phyloP scores from a whole-genome alignment of 148 eudicot genomes.

The Diospyros kaki region DNA sequence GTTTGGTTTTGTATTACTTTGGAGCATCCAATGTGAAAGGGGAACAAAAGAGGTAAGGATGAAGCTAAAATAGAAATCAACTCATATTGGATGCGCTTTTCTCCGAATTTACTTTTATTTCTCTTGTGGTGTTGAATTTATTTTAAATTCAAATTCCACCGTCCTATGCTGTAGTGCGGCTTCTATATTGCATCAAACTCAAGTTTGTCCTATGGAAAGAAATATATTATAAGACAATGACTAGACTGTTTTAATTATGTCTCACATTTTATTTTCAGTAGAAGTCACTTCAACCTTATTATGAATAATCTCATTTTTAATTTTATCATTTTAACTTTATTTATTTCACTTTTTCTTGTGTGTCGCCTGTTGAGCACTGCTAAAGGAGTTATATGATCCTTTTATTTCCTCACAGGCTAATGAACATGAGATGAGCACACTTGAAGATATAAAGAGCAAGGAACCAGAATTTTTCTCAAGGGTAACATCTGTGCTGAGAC shows the following conservation, averaged over 20 bases:
- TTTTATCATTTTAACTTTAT: no score
- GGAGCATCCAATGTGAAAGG: background rate
- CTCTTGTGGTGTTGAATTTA: background rate
- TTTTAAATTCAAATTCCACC: background rate
- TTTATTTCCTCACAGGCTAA: slow-evolving; percentile 55
- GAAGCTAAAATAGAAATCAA: background rate
- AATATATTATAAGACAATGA: background rate
- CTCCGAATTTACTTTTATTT: background rate
- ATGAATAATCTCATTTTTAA: no score
- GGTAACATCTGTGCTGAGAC: slow-evolving; percentile 62
- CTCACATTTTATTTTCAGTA: no score
- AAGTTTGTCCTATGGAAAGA: background rate
- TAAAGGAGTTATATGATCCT: background rate
- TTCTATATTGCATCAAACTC: background rate
- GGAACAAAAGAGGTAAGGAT: background rate
- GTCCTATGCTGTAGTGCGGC: no score
- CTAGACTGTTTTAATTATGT: no score
- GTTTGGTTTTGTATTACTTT: background rate
- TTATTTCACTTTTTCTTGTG: background rate
- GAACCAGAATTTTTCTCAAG: slow-evolving; percentile 70
- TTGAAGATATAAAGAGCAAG: slow-evolving; percentile 56
- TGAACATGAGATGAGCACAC: slow-evolving; percentile 62
- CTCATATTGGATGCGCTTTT: background rate
- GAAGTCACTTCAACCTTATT: no score
- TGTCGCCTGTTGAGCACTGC: background rate